Conservation (phyloP, 495 filamentous ascomycete species). For the Penicillium bovifimosum region DNA sequence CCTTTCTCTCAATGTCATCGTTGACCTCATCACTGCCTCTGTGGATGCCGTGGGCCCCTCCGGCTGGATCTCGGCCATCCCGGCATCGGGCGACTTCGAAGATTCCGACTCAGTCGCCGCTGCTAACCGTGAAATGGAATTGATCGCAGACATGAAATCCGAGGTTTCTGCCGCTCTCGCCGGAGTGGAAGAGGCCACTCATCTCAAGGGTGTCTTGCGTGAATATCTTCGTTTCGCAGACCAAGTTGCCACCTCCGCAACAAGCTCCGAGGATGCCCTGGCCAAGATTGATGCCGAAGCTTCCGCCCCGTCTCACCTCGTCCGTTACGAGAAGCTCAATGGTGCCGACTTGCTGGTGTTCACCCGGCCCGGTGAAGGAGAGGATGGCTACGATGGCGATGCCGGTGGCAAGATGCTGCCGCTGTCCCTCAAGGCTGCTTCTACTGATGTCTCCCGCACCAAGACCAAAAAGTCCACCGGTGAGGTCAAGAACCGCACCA, state of each 20-base stretch:
- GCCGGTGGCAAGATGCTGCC: constrained; percentile 46
- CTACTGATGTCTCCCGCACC: constrained; percentile 50
- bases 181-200: constrained; percentile 67
- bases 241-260: constrained; percentile 26
- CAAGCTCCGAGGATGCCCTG: constrained; percentile 5
- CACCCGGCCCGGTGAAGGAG: constrained; percentile 25
- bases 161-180: constrained; percentile 74
- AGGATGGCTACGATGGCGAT: constrained; percentile 34
- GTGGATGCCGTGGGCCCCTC: constrained; percentile 79
- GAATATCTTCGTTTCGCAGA: constrained; percentile 66
- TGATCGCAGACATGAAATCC: constrained; percentile 59
- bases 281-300: constrained; percentile 11
- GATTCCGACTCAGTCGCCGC: constrained; percentile 46
- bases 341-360: constrained; percentile 41
- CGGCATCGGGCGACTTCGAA: constrained; percentile 16
- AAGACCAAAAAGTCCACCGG: constrained; percentile 42
- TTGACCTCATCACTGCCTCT: constrained; percentile 65
- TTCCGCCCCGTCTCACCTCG: constrained; percentile 16
- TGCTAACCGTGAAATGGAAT: constrained; percentile 51
- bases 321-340: constrained; percentile 40
- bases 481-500: constrained; percentile 57
- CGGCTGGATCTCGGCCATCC: constrained; percentile 65
- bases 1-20: constrained; percentile 50
- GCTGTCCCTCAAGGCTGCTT: constrained; percentile 64
- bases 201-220: constrained; percentile 59